Conservation (phyloP, 2,329 filamentous ascomycete genomes). For the Fusarium sp. region DNA sequence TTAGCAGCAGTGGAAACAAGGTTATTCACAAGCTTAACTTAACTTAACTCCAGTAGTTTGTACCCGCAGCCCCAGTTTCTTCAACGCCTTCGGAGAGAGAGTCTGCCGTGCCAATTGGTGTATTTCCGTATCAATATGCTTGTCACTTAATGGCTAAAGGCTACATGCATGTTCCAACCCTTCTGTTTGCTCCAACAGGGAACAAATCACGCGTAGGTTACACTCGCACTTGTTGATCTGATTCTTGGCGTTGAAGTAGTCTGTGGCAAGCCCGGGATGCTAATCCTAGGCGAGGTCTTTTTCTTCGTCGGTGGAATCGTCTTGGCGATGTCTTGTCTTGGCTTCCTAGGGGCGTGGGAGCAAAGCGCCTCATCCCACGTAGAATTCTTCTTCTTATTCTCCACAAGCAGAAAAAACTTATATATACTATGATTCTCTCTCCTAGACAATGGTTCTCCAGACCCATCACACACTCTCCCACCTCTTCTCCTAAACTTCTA, state of each 20-base stretch:
- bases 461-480: conserved; percentile 10
- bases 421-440: conserved; percentile 30
- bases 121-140: not conserved
- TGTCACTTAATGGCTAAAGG: not conserved
- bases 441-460: conserved; percentile 18
- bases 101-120: not conserved
- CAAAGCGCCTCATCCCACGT: conserved; percentile 3
- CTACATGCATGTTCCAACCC: not conserved
- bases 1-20: conserved; percentile 19
- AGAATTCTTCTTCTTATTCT: conserved; percentile 14
- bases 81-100: not conserved
- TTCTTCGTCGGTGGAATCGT: conserved; percentile 9
- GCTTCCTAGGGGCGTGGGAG: conserved; percentile 21
- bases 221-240: conserved; percentile 32
- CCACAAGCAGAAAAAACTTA: conserved; percentile 10
- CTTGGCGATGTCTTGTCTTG: conserved; percentile 34
- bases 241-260: conserved; percentile 38
- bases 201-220: not conserved
- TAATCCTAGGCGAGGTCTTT: conserved; percentile 4
- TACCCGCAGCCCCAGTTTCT: conserved; percentile 1
- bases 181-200: not conserved
- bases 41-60: not conserved
- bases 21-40: conserved; percentile 5
- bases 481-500: not conserved
- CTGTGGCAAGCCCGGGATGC: conserved; percentile 23